Percentiles rank a stretch among this genome's conserved stretches.
phyloP scores from a whole-genome alignment of 441 rosid genomes.

The Gossypium aridum region DNA sequence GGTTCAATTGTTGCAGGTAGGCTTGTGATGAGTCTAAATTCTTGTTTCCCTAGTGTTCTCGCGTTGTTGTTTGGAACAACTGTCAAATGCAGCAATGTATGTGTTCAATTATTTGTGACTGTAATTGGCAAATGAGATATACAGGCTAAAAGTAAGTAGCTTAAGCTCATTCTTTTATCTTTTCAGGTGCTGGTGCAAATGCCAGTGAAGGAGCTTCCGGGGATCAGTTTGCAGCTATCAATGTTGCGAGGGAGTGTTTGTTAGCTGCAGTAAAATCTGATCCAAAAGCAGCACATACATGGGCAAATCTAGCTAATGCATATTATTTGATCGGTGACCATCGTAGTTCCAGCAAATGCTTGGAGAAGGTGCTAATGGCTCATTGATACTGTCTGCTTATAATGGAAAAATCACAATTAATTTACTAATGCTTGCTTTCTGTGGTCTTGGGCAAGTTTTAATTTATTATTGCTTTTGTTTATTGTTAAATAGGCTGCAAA shows the following conservation, averaged over 20 bases:
- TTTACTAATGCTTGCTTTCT: background rate
- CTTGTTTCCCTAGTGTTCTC: background rate
- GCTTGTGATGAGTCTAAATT: constrained; percentile 8
- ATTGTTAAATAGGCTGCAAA: constrained; percentile 63
- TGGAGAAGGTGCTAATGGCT: constrained; percentile 94
- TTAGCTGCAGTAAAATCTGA: constrained; percentile 69
- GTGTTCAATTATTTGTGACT: constrained; percentile 1
- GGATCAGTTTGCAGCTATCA: constrained; percentile 51
- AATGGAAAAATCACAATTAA: background rate
- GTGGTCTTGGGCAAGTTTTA: constrained; percentile 1
- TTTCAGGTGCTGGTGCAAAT: constrained; percentile 80
- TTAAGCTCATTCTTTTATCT: constrained; percentile 11
- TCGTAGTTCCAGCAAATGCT: constrained; percentile 82
- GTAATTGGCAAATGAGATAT: background rate
- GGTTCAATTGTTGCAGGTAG: constrained; percentile 76
- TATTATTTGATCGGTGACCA: constrained; percentile 69
- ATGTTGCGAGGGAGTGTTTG: constrained; percentile 83
- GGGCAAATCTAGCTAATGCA: constrained; percentile 87
- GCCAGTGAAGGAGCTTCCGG: constrained; percentile 50
- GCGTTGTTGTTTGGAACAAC: background rate
- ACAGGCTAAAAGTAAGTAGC: background rate
- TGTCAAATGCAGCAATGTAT: constrained; percentile 3
- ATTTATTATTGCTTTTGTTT: constrained; percentile 6
- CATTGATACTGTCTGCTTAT: constrained; percentile 27
- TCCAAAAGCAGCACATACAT: constrained; percentile 76